A percentile compares a stretch with the other conserved stretches of the same genome.
Evolutionary conservation across 2,329 filamentous ascomycete species (phyloP).

Genomic region (Cylindrodendrum hubeiense): DNA sequence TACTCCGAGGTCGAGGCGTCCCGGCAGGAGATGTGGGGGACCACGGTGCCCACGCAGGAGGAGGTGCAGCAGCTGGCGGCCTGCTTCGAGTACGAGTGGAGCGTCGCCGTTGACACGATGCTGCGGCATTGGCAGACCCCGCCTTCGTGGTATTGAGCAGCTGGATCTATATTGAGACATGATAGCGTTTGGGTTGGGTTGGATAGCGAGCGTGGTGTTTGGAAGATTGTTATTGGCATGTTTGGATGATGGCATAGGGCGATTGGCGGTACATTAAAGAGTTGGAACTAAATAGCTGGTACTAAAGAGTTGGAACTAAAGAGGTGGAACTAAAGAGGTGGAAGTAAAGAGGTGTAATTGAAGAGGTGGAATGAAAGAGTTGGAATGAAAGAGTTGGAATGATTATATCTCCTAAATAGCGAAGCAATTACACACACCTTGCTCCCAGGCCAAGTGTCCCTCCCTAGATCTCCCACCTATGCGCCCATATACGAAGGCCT

Average conservation of each 20-base stretch:
- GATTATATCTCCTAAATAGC: neutral
- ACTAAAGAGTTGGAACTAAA: too few relatives aligned
- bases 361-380: too few relatives aligned
- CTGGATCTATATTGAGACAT: neutral
- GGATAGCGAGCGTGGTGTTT: neutral
- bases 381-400: too few relatives aligned
- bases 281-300: neutral
- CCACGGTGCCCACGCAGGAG: slow-evolving; percentile 64
- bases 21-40: slow-evolving; percentile 78
- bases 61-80: slow-evolving; percentile 70
- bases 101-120: slow-evolving; percentile 72
- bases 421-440: neutral
- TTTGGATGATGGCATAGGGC: neutral
- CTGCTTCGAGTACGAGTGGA: slow-evolving; percentile 78
- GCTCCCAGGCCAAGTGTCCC: neutral
- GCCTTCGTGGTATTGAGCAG: slow-evolving; percentile 65
- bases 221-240: neutral
- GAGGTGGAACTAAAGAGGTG: too few relatives aligned
- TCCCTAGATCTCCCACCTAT: neutral
- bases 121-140: slow-evolving; percentile 75
- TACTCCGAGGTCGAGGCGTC: slow-evolving; percentile 73
- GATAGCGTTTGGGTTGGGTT: neutral
- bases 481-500: neutral
- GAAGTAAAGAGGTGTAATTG: too few relatives aligned
- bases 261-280: neutral